Percentiles rank a stretch among this genome's conserved stretches.
These are phyloP conservation scores for Phytophthora boehmeriae DNA, from an alignment of 352 stramenopile genomes.

Conservation along the genomic window DNA sequence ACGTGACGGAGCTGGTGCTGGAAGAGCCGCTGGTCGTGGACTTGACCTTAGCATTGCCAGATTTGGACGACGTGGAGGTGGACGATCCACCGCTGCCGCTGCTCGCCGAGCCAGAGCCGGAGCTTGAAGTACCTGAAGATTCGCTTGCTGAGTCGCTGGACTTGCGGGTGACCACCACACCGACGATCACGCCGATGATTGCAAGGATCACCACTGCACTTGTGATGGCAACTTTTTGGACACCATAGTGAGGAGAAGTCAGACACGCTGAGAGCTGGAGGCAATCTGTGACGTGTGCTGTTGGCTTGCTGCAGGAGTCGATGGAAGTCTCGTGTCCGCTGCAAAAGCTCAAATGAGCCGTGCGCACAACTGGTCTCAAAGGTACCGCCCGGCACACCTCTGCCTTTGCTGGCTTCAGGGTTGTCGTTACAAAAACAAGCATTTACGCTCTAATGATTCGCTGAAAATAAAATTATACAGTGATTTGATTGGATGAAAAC, in stretches of 20 bases:
- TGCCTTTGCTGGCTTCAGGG: slow-evolving; percentile 15
- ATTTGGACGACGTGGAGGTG: slow-evolving; percentile 20
- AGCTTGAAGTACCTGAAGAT: slow-evolving; percentile 27
- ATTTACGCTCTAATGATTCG: slow-evolving; percentile 14
- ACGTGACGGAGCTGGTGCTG: slow-evolving; percentile 42
- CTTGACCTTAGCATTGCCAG: slow-evolving; percentile 33
- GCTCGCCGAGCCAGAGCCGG: slow-evolving; percentile 23
- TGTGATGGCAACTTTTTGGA: slow-evolving; percentile 43
- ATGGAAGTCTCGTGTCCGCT: slow-evolving; percentile 11
- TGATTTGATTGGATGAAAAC: slow-evolving; percentile 22
- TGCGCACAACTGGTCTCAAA: slow-evolving; percentile 12
- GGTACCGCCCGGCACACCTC: slow-evolving; percentile 26
- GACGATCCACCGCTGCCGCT: slow-evolving; percentile 12
- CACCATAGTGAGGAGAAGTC: slow-evolving; percentile 18
- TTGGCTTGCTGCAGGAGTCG: slow-evolving; percentile 2
- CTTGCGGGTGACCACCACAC: slow-evolving; percentile 38
- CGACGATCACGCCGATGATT: slow-evolving; percentile 54
- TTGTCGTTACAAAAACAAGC: slow-evolving; percentile 13
- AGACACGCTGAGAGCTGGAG: slow-evolving; percentile 17
- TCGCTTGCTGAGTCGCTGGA: slow-evolving; percentile 36
- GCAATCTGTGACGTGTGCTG: slow-evolving; percentile 8
- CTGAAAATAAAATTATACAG: slow-evolving; percentile 6
- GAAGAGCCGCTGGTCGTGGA: slow-evolving; percentile 16
- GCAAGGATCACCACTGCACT: slow-evolving; percentile 52
- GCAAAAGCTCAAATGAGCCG: slow-evolving; percentile 37